Evolutionary conservation across 306 rosid species (phyloP), one percentile per base, ranked within the genome.

Genomic region (Inga oerstediana): DNA sequence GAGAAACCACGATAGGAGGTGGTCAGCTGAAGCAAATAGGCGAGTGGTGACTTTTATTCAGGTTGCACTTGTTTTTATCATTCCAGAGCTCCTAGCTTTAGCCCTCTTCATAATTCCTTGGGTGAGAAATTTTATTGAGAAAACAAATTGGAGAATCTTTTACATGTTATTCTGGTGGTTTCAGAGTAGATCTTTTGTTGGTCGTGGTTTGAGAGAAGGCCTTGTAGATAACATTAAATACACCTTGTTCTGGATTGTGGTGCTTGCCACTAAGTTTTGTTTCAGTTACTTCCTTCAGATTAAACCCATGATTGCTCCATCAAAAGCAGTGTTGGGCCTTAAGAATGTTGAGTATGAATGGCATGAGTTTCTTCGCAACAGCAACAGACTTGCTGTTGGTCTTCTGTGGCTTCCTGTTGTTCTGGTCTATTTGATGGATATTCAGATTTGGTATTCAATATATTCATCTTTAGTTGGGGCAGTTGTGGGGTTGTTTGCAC

Each of bases 221-320:
- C 66, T 59, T 10, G 66, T 59, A 59, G 66, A 59, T 59, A 59
- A 59, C 66, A 59, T 59, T 59, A 59, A 59, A 22, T 59, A 59
- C 66, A 0, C 66, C 34, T 22, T 59, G 66, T 59, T 59, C 66
- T 59, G 66, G 66, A 22, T 59, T 59, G 32, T 59, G 5, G 66
- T 59, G 66, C 66, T 59, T 59, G 34, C 66, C 66, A 59, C 66
- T 59, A 59, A 59, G 66, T 59, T 59, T n/a, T 59, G 34, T 59
- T 59, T 59, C 66, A 59, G 66, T 59, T 59, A 59, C 66, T 59
- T 59, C 66, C 66, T 59, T 22, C 66, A 59, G 66, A 59, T 59
- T 59, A 59, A 59, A 59, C 66, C 66, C 66, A 3, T 59, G 66
- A 59, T 59, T 59, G 66, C 66, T 59, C 66, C 66, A n/a, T 59